Conservation (phyloP, 768 basidiomycete genomes). For the Tylopilus sp. region DNA sequence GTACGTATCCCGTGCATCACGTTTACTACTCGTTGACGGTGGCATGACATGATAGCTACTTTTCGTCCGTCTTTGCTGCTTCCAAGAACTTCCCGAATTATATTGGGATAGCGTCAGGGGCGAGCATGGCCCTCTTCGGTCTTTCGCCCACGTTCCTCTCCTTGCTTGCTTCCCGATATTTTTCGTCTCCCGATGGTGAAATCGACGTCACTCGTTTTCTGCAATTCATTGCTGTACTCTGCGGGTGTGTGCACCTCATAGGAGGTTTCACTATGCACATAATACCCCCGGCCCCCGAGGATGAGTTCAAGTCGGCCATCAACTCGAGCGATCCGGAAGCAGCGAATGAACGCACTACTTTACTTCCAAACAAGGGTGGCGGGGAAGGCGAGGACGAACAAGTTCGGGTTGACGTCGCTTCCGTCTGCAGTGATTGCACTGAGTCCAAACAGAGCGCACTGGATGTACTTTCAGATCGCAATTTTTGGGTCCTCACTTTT, state of each 20-base stretch:
- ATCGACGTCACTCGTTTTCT: slow-evolving; percentile 50
- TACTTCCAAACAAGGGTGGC: slow-evolving; percentile 29
- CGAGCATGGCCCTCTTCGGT: slow-evolving; percentile 73
- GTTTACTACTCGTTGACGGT: not conserved
- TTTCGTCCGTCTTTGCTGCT: slow-evolving; percentile 73
- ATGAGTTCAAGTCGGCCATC: not conserved
- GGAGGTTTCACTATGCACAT: slow-evolving; percentile 46
- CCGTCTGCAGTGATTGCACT: slow-evolving; percentile 22
- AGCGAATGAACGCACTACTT: slow-evolving; percentile 27
- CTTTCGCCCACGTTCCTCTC: slow-evolving; percentile 77
- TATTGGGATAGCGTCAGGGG: slow-evolving; percentile 63
- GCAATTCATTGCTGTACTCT: slow-evolving; percentile 52
- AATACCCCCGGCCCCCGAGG: slow-evolving; percentile 10
- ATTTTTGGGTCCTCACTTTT: slow-evolving; percentile 64
- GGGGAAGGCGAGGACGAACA: slow-evolving; percentile 2
- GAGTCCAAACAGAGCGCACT: slow-evolving; percentile 28
- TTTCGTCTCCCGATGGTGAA: slow-evolving; percentile 46
- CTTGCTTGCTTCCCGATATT: slow-evolving; percentile 56
- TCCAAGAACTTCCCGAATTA: slow-evolving; percentile 65
- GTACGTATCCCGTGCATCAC: slow-evolving; percentile 41
- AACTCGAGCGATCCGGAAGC: slow-evolving; percentile 14
- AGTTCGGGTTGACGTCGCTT: slow-evolving; percentile 20
- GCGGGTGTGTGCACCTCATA: slow-evolving; percentile 50
- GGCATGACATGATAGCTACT: slow-evolving; percentile 42
- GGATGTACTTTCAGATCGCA: slow-evolving; percentile 48